These are phyloP conservation scores for Starmerella asiatica DNA, from an alignment of 805 yeast species.

Conservation along the genomic window DNA sequence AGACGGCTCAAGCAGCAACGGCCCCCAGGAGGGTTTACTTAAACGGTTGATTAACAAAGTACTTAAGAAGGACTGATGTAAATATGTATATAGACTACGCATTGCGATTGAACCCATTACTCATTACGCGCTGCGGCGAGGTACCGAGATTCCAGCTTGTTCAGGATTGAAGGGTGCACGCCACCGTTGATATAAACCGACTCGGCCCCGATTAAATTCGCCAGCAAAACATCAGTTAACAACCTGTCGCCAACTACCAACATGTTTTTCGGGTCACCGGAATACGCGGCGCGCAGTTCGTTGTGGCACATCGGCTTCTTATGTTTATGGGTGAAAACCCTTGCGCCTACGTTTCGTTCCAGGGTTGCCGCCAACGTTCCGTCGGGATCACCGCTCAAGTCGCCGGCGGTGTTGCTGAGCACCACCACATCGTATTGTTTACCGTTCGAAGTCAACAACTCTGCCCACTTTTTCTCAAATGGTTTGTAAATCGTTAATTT, in stretches of 20 bases:
- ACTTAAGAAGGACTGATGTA: conserved; percentile 19
- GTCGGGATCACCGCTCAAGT: conserved; percentile 52
- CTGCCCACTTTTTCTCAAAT: conserved; percentile 42
- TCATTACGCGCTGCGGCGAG: not conserved
- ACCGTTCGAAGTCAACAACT: conserved; percentile 27
- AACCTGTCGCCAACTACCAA: conserved; percentile 85
- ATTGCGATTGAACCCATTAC: not conserved
- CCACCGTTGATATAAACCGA: conserved; percentile 79
- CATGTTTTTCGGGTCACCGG: conserved; percentile 42
- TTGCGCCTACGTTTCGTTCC: conserved; percentile 39
- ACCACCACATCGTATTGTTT: conserved; percentile 48
- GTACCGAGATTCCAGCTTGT: conserved; percentile 18
- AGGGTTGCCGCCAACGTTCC: conserved; percentile 47
- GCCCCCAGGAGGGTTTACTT: conserved; percentile 23
- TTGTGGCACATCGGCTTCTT: conserved; percentile 33
- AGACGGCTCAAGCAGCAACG: not conserved
- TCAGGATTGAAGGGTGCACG: conserved; percentile 31
- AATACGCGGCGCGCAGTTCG: conserved; percentile 53
- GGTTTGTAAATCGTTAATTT: conserved; percentile 69
- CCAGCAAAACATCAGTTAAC: conserved; percentile 86
- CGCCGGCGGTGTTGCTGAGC: conserved; percentile 87
- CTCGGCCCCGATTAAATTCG: conserved; percentile 79
- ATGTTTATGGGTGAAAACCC: conserved; percentile 25
- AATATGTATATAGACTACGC: conserved; percentile 1
- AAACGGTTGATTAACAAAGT: conserved; percentile 27